Evolutionary conservation across 768 basidiomycete species (phyloP).

Genomic region (Phanerodontia chrysosporium): DNA sequence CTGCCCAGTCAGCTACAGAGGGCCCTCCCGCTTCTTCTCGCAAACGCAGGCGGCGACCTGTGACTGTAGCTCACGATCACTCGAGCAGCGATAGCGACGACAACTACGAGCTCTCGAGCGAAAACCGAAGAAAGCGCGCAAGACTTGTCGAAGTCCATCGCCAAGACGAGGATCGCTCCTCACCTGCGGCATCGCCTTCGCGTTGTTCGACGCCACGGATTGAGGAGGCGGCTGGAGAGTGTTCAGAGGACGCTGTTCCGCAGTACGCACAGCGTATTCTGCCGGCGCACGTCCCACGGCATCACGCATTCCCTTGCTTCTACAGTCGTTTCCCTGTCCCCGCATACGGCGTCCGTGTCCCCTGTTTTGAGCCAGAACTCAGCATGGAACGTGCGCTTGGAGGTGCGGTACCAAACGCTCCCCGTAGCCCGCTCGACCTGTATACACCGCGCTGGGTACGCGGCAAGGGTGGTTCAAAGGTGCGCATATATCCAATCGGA

Average conservation of each 20-base stretch:
- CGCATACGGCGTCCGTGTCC: conserved; percentile 31
- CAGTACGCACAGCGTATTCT: conserved; percentile 44
- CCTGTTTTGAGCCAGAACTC: not conserved
- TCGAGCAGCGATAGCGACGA: not conserved
- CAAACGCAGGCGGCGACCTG: not conserved
- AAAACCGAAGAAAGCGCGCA: too few relatives aligned
- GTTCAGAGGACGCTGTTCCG: not conserved
- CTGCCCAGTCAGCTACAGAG: not conserved
- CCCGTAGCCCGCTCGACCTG: conserved; percentile 58
- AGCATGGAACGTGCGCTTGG: conserved; percentile 10
- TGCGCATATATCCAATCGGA: too few relatives aligned
- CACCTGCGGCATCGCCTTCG: too few relatives aligned
- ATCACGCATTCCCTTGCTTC: conserved; percentile 51
- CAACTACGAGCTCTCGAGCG: not conserved
- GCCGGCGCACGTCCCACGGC: conserved; percentile 43
- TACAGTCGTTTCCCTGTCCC: conserved; percentile 71
- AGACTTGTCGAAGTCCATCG: too few relatives aligned
- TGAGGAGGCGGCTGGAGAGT: not conserved
- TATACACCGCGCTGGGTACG: conserved; percentile 78
- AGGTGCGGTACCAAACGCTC: conserved; percentile 53
- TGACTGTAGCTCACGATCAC: not conserved
- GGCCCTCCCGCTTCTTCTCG: not conserved
- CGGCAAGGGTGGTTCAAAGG: conserved; percentile 63
- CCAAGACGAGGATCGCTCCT: too few relatives aligned
- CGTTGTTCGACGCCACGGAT: too few relatives aligned